Conservation (phyloP, 768 basidiomycete genomes). For the Hericium coralloides region DNA sequence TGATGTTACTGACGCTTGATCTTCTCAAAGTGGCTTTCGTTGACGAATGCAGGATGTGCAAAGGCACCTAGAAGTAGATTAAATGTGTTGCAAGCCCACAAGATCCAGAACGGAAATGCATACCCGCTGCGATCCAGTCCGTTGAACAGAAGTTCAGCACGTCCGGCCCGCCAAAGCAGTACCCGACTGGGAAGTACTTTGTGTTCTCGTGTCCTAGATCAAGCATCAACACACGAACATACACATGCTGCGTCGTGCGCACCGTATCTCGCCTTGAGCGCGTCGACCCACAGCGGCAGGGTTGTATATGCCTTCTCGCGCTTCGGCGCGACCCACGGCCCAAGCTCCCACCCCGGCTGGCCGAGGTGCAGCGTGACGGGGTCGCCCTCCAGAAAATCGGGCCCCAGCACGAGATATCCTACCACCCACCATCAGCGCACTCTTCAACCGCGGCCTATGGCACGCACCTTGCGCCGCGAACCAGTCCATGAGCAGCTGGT, state of each 20-base stretch:
- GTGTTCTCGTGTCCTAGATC: conserved; percentile 17
- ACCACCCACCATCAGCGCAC: neutral
- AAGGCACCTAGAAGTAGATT: conserved; percentile 33
- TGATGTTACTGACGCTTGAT: conserved; percentile 31
- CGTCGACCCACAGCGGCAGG: conserved; percentile 43
- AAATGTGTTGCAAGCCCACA: too few relatives aligned
- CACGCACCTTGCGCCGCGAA: neutral
- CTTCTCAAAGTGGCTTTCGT: conserved; percentile 37
- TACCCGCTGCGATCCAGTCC: conserved; percentile 41
- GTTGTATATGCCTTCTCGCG: conserved; percentile 27
- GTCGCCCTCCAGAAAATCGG: conserved; percentile 61
- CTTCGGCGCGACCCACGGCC: conserved; percentile 33
- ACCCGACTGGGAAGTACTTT: conserved; percentile 26
- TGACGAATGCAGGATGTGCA: conserved; percentile 45
- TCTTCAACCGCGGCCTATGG: neutral
- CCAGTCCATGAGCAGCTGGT: neutral
- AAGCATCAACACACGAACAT: too few relatives aligned
- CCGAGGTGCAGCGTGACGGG: conserved; percentile 32
- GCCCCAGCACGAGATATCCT: conserved; percentile 52
- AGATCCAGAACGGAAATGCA: neutral
- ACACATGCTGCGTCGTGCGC: conserved; percentile 10
- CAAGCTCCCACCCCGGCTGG: conserved; percentile 28
- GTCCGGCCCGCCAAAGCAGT: conserved; percentile 51
- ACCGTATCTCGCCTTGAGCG: conserved; percentile 43
- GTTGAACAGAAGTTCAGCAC: conserved; percentile 37